Evolutionary conservation across 495 filamentous ascomycete species (phyloP).

Genomic region (Aspergillus hancockii): DNA sequence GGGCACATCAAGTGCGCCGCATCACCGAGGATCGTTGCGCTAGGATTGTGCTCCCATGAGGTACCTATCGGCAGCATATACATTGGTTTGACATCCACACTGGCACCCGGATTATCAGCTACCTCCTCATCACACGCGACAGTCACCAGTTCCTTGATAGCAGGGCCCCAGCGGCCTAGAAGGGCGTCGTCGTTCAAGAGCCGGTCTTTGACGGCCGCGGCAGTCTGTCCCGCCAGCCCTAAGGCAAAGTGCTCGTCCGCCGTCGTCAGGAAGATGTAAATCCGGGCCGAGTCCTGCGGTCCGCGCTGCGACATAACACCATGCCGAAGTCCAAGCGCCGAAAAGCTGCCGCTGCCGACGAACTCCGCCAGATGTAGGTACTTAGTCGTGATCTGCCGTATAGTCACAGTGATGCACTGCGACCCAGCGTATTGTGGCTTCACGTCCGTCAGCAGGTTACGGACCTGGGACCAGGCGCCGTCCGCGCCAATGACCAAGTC

Average conservation of each 20-base stretch:
- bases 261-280: constrained; percentile 39
- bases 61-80: constrained; percentile 56
- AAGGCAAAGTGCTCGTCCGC: constrained; percentile 30
- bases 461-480: too few species aligned
- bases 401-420: constrained; percentile 23
- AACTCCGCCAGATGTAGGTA: constrained; percentile 31
- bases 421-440: constrained; percentile 53
- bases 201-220: constrained; percentile 25
- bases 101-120: background rate
- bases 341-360: constrained; percentile 26
- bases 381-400: constrained; percentile 22
- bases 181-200: constrained; percentile 26
- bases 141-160: constrained; percentile 39
- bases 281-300: constrained; percentile 39
- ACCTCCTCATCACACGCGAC: constrained; percentile 35
- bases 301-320: constrained; percentile 36
- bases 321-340: constrained; percentile 27
- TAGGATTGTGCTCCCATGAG: constrained; percentile 39
- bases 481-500: too few species aligned
- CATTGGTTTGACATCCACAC: constrained; percentile 23
- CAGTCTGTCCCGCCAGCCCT: constrained; percentile 30
- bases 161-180: constrained; percentile 34
- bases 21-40: too few species aligned
- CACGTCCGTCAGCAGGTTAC: constrained; percentile 16
- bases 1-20: too few species aligned